A percentile compares a stretch with the other conserved stretches of the same genome.
phyloP scores from a whole-genome alignment of 2,329 filamentous ascomycete genomes.

The Myrmaecium sp. region DNA sequence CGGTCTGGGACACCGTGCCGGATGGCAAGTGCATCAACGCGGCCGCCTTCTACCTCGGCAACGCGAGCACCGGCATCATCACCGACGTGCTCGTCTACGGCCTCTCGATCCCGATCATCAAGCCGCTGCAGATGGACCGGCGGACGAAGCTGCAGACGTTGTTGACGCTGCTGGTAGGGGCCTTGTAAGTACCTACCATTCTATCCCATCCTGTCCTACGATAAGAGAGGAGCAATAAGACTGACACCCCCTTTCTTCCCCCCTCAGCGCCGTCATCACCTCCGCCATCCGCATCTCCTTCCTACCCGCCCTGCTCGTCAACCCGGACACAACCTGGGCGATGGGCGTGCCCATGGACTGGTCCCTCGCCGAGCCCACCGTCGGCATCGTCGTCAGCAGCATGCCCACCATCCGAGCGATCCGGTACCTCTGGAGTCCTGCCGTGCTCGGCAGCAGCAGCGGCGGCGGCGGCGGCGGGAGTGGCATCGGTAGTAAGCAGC shows the following conservation, averaged over 20 bases:
- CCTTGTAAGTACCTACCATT: slow-evolving; percentile 7
- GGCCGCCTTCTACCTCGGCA: slow-evolving; percentile 11
- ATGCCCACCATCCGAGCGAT: slow-evolving; percentile 10
- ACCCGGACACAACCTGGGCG: slow-evolving; percentile 7
- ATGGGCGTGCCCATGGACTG: slow-evolving; percentile 10
- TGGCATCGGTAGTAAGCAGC: too few species aligned
- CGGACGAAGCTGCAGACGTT: slow-evolving; percentile 6
- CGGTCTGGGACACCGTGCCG: slow-evolving; percentile 8
- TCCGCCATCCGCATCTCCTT: slow-evolving; percentile 10
- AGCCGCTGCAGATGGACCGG: slow-evolving; percentile 8
- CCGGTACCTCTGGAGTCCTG: slow-evolving; percentile 7
- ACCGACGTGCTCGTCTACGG: slow-evolving; percentile 10
- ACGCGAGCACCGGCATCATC: slow-evolving; percentile 7
- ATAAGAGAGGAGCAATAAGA: too few species aligned
- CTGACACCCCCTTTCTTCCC: not conserved
- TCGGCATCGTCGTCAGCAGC: slow-evolving; percentile 9
- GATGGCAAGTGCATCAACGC: slow-evolving; percentile 7
- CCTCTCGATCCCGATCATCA: slow-evolving; percentile 9
- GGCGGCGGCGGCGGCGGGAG: slow-evolving; percentile 4
- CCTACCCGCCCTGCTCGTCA: slow-evolving; percentile 7
- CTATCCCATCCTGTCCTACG: not conserved
- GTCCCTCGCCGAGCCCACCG: slow-evolving; percentile 9
- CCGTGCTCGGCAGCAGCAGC: slow-evolving; percentile 5
- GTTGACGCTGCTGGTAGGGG: slow-evolving; percentile 8
- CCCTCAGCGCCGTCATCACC: slow-evolving; percentile 8